A percentile compares a stretch with the other conserved stretches of the same genome.
Conservation (phyloP, 1,139 yeast species). For the Candida mesenterica region DNA sequence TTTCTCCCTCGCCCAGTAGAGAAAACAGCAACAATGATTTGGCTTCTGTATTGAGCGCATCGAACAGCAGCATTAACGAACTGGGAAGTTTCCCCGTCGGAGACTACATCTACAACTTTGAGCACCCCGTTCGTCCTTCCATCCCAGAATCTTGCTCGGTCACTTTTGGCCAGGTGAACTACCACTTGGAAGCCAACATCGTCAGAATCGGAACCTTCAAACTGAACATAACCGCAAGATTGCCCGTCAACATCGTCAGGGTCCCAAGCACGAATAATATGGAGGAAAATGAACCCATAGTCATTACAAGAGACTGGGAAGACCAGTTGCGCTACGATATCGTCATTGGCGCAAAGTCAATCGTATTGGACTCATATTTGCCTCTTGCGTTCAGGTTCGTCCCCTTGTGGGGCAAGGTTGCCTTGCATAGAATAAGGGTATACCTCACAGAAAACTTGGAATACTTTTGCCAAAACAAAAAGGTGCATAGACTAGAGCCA, state of each 20-base stretch:
- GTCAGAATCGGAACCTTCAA: constrained; percentile 85
- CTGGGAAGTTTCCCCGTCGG: constrained; percentile 60
- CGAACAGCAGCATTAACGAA: constrained; percentile 23
- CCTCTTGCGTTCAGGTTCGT: constrained; percentile 83
- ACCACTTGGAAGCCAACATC: constrained; percentile 64
- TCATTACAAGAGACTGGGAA: constrained; percentile 91
- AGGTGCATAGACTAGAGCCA: constrained; percentile 91
- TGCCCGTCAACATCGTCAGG: constrained; percentile 68
- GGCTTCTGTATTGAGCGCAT: constrained; percentile 17
- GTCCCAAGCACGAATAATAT: constrained; percentile 74
- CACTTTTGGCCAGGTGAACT: constrained; percentile 77
- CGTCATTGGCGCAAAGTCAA: constrained; percentile 82
- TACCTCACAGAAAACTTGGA: constrained; percentile 87
- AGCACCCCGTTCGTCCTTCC: constrained; percentile 79
- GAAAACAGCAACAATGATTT: constrained; percentile 18
- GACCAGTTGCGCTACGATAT: constrained; percentile 87
- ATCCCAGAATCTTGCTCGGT: constrained; percentile 79
- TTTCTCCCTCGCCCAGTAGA: constrained; percentile 32
- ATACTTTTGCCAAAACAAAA: constrained; percentile 79
- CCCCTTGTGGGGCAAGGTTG: constrained; percentile 80
- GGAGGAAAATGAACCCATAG: constrained; percentile 92
- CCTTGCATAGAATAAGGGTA: constrained; percentile 80
- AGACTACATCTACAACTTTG: constrained; percentile 88
- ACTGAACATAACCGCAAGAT: constrained; percentile 61
- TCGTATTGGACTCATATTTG: constrained; percentile 75